Conservation (phyloP, 768 basidiomycete genomes). For the Pleurotus salmoneostramineus region DNA sequence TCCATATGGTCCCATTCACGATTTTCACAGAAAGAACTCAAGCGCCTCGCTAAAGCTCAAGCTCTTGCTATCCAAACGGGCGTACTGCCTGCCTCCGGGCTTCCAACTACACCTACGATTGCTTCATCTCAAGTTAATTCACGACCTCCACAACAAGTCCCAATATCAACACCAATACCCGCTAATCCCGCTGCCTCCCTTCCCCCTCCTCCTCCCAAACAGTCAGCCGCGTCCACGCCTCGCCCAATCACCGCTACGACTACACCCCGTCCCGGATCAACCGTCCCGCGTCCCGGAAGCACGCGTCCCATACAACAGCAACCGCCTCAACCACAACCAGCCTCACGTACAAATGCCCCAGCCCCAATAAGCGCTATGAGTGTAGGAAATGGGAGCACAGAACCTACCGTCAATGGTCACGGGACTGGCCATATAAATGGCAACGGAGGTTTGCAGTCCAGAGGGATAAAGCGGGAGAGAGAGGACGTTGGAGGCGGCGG, state of each 20-base stretch:
- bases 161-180: slow-evolving; percentile 28
- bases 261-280: slow-evolving; percentile 29
- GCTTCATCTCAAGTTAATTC: slow-evolving; percentile 15
- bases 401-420: slow-evolving; percentile 19
- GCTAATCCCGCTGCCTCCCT: slow-evolving; percentile 12
- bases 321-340: slow-evolving; percentile 8
- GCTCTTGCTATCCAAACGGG: slow-evolving; percentile 22
- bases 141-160: slow-evolving; percentile 21
- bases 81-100: slow-evolving; percentile 17
- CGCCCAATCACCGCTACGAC: slow-evolving; percentile 17
- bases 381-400: slow-evolving; percentile 8
- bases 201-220: slow-evolving; percentile 16
- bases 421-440: slow-evolving; percentile 25
- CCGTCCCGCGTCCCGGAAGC: slow-evolving; percentile 17
- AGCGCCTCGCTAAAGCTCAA: slow-evolving; percentile 57
- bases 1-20: slow-evolving; percentile 7
- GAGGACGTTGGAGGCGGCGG: slow-evolving; percentile 21
- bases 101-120: slow-evolving; percentile 26
- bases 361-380: slow-evolving; percentile 5
- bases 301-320: slow-evolving; percentile 13
- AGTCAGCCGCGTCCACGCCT: slow-evolving; percentile 21
- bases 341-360: not conserved
- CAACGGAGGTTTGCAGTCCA: slow-evolving; percentile 23
- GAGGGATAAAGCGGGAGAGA: slow-evolving; percentile 41
- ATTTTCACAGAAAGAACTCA: slow-evolving; percentile 60